Evolutionary conservation across 202 grass and related monocot genomes (phyloP), one percentile per base, ranked within the genome.

Genomic region (Elaeis oleifera): DNA sequence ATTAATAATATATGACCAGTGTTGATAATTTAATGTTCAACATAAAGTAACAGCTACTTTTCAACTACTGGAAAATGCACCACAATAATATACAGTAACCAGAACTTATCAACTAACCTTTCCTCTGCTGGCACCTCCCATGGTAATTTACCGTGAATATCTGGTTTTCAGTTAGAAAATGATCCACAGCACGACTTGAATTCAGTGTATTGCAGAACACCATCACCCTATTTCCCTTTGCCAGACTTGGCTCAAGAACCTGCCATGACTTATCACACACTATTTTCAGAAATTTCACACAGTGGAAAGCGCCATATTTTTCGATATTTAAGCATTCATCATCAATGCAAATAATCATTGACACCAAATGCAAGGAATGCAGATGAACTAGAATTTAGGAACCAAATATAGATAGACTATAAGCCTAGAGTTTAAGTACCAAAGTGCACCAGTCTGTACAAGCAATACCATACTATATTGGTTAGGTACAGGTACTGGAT

Each of bases 161-260:
- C 49, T 91, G 81, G 79, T 79, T 97, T 76, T 97, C 92, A 31
- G 73, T 80, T 15, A 97, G 79, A 83, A 91, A 91, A 78, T 97
- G 92, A 65, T 91, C 92, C 64, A 91, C 92, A 6, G 92, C 92
- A 75, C 84, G 92, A 58, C 92, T 91, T 67, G 92, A 97, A 80
- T 91, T 97, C 39, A 97, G 61, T 19, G 92, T 97, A 80, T 97
- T 97, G 62, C 92, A 97, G 71, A 97, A 97, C 36, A 97, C 88
- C 88, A 97, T 97, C 51, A 97, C 77, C 63, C 90, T 72, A 18
- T 97, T 91, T 77, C 92, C 92, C 72, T 86, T 97, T 50, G 84
- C 72, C 80, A 97, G 81, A 59, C 92, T 97, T 76, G 92, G 88
- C 79, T 91, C 88, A 74, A 97, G 88, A 81, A 97, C 88, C 92